Evolutionary conservation across 2,329 filamentous ascomycete genomes (phyloP).

Genomic region (Ophiocordyceps camponoti-leonardi): DNA sequence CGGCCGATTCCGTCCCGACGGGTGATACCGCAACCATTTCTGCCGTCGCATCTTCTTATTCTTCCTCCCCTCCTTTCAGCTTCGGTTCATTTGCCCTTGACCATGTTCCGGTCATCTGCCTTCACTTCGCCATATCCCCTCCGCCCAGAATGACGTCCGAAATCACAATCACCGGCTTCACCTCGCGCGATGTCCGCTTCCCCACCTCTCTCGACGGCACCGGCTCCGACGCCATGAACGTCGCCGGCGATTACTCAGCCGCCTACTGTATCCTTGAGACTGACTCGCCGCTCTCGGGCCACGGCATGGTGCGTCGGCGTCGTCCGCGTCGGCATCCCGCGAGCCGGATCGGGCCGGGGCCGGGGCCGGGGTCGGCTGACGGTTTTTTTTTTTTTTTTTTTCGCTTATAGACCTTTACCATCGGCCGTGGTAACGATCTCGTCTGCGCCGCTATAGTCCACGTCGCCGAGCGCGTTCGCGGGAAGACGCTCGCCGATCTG

Average conservation of each 20-base stretch:
- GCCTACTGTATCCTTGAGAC: constrained; percentile 90
- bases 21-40: not conserved
- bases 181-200: constrained; percentile 59
- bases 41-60: not conserved
- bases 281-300: constrained; percentile 51
- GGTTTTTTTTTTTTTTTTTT: too few species aligned
- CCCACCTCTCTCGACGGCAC: constrained; percentile 91
- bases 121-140: not conserved
- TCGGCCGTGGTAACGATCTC: constrained; percentile 81
- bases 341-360: too few species aligned
- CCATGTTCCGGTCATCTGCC: too few species aligned
- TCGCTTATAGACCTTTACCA: constrained; percentile 63
- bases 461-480: constrained; percentile 58
- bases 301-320: constrained; percentile 53
- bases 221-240: constrained; percentile 95
- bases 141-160: constrained; percentile 14
- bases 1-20: not conserved
- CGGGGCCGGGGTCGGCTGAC: not conserved
- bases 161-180: constrained; percentile 56
- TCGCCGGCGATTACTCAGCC: constrained; percentile 78
- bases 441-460: constrained; percentile 73
- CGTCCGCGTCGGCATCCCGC: too few species aligned
- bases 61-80: not conserved
- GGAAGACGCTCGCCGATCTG: constrained; percentile 59
- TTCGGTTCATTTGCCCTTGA: not conserved